Conservation (phyloP, 2,329 filamentous ascomycete genomes). For the Fusarium dimerum region DNA sequence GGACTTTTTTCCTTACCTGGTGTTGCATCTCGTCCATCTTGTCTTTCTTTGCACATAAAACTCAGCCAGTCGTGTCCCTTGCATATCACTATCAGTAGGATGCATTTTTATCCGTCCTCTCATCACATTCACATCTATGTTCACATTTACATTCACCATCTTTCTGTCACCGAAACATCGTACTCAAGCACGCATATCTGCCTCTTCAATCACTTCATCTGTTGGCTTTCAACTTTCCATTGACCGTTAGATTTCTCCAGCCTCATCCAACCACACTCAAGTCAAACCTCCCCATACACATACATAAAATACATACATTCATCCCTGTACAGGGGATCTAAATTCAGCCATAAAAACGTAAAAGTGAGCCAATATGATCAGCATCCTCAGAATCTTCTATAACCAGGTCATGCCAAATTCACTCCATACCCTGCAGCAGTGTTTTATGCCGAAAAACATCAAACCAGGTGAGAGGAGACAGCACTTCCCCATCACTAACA, state of each 20-base stretch:
- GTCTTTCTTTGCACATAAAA: background rate
- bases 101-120: background rate
- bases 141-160: too few relatives aligned
- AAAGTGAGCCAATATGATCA: background rate
- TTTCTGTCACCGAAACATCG: too few relatives aligned
- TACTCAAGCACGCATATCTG: too few relatives aligned
- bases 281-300: constrained; percentile 2
- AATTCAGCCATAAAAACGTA: background rate
- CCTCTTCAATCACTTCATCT: too few relatives aligned
- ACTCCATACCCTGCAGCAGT: background rate
- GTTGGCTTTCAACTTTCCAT: background rate
- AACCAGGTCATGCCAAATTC: background rate
- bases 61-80: background rate
- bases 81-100: background rate
- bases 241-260: background rate
- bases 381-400: too few relatives aligned
- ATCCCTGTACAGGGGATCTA: constrained; percentile 4
- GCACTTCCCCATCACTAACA: background rate
- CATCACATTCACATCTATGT: too few relatives aligned
- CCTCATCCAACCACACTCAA: background rate
- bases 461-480: background rate
- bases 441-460: background rate
- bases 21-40: background rate
- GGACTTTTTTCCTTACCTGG: background rate
- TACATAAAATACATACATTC: constrained; percentile 8